Base-by-base conservation (phyloP, 179 eudicot species). In the Pouteria campechiana region DNA sequence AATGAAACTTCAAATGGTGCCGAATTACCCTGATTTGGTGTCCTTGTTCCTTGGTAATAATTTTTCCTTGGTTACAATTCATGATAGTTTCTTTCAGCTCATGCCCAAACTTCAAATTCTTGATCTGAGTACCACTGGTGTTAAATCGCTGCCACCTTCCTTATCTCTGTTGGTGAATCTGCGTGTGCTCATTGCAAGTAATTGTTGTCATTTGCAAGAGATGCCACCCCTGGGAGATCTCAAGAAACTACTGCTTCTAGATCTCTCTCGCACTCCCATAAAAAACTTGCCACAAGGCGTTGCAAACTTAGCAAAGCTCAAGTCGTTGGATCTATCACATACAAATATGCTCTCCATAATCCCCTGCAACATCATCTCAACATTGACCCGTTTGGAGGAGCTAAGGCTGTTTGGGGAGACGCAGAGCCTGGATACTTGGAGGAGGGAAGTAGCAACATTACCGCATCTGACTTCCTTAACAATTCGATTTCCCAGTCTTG, bases 401-500 rank as follows among this genome's bases (percentile, higher is more conserved):
- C n/a, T n/a, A n/a, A n/a, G n/a, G n/a, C n/a, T n/a, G n/a, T n/a
- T n/a, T n/a, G 41, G 25, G 41, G 24, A 6, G 33, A 34, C 11
- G 41, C 25, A 34, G 8, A 32, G 9, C 41, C 41, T n/a, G n/a
- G n/a, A n/a, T n/a, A n/a, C n/a, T n/a, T n/a, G n/a, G n/a, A n/a
- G n/a, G n/a, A n/a, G n/a, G n/a, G n/a, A n/a, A n/a, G n/a, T n/a
- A n/a, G n/a, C n/a, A n/a, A n/a, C n/a, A n/a, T n/a, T n/a, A n/a
- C n/a, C n/a, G 25, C 32, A 41, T 12, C 15, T 33, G 14, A 33
- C 48, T 23, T 35, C 54, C 44, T 37, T 21, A 8, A 23, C n/a
- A n/a, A n/a, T n/a, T n/a, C n/a, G 25, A 25, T 53, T 53, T 25
- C 41, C 49, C 21, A 21, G 25, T 32, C 49, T 53, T 15, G 58